These are phyloP conservation scores for Naganishia antarctica DNA, from an alignment of 768 basidiomycete species.

Conservation along the genomic window DNA sequence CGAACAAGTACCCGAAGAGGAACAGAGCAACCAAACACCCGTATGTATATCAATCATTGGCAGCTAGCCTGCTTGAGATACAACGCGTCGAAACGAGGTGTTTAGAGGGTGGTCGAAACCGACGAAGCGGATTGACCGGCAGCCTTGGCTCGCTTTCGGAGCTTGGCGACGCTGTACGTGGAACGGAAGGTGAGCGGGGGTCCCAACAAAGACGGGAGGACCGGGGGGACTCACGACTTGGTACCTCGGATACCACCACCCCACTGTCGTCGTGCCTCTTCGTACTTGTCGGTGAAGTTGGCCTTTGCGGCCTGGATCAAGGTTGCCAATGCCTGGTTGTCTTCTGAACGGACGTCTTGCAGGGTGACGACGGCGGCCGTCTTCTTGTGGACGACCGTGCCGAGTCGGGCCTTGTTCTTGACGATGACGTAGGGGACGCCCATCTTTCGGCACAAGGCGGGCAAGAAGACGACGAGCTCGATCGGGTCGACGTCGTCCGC, in stretches of 20 bases:
- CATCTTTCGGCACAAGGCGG: conserved; percentile 96
- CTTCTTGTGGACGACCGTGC: conserved; percentile 98
- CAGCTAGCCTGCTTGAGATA: background rate
- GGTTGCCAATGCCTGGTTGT: conserved; percentile 85
- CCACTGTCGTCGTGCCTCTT: conserved; percentile 85
- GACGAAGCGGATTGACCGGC: conserved; percentile 56
- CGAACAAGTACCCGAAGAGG: background rate
- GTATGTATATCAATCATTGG: background rate
- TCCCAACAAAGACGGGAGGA: background rate
- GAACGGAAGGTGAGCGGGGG: background rate
- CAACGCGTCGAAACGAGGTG: background rate
- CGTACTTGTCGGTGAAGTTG: conserved; percentile 94
- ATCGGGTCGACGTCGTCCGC: conserved; percentile 94
- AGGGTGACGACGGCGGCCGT: conserved; percentile 84
- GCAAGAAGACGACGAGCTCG: conserved; percentile 96
- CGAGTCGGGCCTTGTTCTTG: conserved; percentile 95
- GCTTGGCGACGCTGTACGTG: conserved; percentile 69
- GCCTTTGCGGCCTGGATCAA: conserved; percentile 90
- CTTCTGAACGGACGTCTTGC: conserved; percentile 92
- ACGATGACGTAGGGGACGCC: conserved; percentile 97
- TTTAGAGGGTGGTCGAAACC: conserved; percentile 49
- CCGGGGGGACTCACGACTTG: conserved; percentile 58
- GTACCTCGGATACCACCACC: conserved; percentile 92
- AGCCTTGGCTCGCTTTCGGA: conserved; percentile 90
- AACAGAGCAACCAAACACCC: background rate